These are phyloP conservation scores for Chalciporus piperatoides DNA, from an alignment of 1,284 basidiomycete genomes.

Conservation along the genomic window DNA sequence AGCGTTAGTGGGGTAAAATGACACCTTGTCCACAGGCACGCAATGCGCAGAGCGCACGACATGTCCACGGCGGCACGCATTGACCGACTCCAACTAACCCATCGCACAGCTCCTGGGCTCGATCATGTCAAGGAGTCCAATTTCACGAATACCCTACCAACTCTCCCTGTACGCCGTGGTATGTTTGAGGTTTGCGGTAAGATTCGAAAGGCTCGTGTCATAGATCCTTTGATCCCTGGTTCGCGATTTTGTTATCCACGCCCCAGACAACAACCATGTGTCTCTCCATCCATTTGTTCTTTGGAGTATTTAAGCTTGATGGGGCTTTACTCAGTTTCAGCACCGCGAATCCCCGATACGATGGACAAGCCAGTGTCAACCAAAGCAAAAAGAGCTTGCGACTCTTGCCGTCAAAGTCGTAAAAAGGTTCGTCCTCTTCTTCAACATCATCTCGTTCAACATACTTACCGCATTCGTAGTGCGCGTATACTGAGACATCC, in stretches of 20 bases:
- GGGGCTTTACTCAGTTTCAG: neutral
- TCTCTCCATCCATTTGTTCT: constrained; percentile 9
- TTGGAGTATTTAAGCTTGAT: constrained; percentile 26
- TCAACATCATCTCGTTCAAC: neutral
- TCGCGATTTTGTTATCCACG: constrained; percentile 13
- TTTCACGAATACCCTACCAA: neutral
- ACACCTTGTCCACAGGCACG: constrained; percentile 1
- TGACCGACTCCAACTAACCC: constrained; percentile 2
- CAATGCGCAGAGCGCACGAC: constrained; percentile 26
- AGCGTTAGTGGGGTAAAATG: constrained; percentile 18
- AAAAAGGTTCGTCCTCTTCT: constrained; percentile 24
- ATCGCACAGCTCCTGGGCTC: constrained; percentile 1
- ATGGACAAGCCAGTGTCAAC: constrained; percentile 20
- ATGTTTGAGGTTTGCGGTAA: constrained; percentile 9
- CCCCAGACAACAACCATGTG: constrained; percentile 5
- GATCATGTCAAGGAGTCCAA: neutral
- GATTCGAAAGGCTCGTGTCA: constrained; percentile 20
- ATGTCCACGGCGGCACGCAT: constrained; percentile 15
- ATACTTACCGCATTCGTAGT: constrained; percentile 17
- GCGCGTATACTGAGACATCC: constrained; percentile 19
- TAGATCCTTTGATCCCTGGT: constrained; percentile 13
- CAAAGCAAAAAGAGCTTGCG: constrained; percentile 32
- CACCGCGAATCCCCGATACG: constrained; percentile 4
- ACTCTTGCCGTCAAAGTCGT: constrained; percentile 29
- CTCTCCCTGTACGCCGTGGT: neutral